phyloP scores from a whole-genome alignment of 257 asterid genomes.

The Forsythia viridissima region DNA sequence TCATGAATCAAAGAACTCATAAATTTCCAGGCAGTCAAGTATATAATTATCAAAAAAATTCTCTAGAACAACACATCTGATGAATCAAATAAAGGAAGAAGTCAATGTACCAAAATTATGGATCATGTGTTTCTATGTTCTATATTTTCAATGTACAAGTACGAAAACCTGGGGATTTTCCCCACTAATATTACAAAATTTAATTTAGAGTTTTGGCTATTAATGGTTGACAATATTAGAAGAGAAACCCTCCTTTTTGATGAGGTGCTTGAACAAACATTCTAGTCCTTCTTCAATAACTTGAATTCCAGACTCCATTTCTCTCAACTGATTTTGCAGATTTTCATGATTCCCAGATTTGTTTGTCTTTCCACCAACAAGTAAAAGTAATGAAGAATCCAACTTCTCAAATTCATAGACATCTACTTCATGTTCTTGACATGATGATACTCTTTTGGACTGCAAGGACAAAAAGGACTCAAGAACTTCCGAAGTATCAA shows the following conservation, averaged over 20 bases:
- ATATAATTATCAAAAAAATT: too few relatives aligned
- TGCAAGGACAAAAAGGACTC: constrained; percentile 25
- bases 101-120: too few relatives aligned
- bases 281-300: constrained; percentile 37
- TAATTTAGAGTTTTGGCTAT: not conserved
- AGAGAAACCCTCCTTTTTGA: constrained; percentile 40
- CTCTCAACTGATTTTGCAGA: constrained; percentile 25
- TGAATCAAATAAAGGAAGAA: too few relatives aligned
- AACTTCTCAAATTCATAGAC: constrained; percentile 35
- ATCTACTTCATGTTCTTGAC: constrained; percentile 1
- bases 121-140: too few relatives aligned
- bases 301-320: constrained; percentile 38
- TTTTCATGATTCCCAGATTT: constrained; percentile 3
- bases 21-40: too few relatives aligned
- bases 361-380: not conserved
- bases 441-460: too few relatives aligned
- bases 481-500: constrained; percentile 16
- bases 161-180: not conserved
- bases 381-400: constrained; percentile 26
- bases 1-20: too few relatives aligned
- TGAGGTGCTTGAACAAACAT: constrained; percentile 36
- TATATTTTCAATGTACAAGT: not conserved
- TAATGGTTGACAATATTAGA: constrained; percentile 39
- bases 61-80: too few relatives aligned
- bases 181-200: not conserved